Percentiles rank a stretch among this genome's conserved stretches.
Evolutionary conservation across 2,329 filamentous ascomycete genomes (phyloP).

Genomic region (Colletotrichum sojae): DNA sequence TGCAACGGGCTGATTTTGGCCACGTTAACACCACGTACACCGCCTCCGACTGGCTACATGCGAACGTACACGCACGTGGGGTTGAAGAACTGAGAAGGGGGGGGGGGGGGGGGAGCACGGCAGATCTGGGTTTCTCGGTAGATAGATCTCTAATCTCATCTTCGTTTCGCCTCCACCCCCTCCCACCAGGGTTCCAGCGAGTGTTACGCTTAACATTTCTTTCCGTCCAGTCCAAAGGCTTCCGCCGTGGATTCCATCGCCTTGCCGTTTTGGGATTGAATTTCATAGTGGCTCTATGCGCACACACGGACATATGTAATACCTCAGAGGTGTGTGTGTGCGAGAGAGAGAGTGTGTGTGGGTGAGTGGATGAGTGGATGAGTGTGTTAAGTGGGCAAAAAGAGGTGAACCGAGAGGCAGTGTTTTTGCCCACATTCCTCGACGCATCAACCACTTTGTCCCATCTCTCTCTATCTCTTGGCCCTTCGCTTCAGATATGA

Average conservation of each 20-base stretch:
- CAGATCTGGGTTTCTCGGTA: conserved; percentile 9
- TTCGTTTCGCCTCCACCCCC: conserved; percentile 14
- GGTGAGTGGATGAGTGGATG: no score
- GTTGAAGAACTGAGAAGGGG: neutral
- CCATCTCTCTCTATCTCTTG: neutral
- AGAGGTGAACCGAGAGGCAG: neutral
- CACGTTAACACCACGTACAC: conserved; percentile 1
- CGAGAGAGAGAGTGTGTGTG: no score
- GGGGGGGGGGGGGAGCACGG: neutral
- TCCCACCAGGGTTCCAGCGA: neutral
- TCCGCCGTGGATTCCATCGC: conserved; percentile 12
- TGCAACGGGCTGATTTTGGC: neutral
- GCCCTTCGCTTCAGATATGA: neutral
- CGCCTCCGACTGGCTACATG: neutral
- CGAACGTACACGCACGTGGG: neutral
- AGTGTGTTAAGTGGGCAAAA: no score
- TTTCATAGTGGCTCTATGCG: neutral
- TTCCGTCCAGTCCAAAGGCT: neutral
- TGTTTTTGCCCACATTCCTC: conserved; percentile 2
- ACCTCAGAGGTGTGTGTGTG: no score
- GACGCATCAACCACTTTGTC: conserved; percentile 6
- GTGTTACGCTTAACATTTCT: conserved; percentile 1
- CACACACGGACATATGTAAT: no score
- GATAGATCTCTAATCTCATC: conserved; percentile 11
- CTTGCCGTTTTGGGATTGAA: conserved; percentile 10